These are phyloP conservation scores for Cornus controversa DNA, from an alignment of 148 eudicot species.

Conservation along the genomic window DNA sequence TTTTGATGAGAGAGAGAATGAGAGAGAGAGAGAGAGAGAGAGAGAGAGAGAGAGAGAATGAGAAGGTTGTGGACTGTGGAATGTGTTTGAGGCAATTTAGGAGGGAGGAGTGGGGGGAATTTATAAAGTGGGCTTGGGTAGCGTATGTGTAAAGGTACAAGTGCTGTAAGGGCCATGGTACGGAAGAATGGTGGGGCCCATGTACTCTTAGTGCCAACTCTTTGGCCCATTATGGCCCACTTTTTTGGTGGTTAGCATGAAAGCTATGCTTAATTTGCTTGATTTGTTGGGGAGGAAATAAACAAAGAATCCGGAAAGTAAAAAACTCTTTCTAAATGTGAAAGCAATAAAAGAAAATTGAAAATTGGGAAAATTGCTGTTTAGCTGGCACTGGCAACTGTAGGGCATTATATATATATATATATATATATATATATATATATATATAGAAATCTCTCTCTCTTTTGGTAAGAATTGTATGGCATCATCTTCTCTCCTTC, in stretches of 20 bases:
- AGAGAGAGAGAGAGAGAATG: too few relatives aligned
- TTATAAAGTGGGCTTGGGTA: constrained; percentile 3
- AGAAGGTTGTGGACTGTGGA: too few relatives aligned
- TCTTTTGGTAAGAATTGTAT: too few relatives aligned
- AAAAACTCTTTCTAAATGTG: background rate
- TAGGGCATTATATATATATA: too few relatives aligned
- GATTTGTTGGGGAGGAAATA: background rate
- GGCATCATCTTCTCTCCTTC: too few relatives aligned
- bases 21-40: too few relatives aligned
- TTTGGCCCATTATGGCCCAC: background rate
- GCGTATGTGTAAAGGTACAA: constrained; percentile 31
- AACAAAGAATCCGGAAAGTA: background rate
- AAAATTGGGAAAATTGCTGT: background rate
- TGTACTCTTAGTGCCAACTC: background rate
- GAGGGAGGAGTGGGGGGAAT: background rate
- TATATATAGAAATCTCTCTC: too few relatives aligned
- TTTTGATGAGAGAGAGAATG: too few relatives aligned
- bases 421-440: too few relatives aligned
- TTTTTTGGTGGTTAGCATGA: background rate
- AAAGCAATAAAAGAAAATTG: background rate
- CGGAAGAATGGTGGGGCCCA: constrained; percentile 6
- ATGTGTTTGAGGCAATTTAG: background rate
- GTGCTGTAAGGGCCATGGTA: constrained; percentile 30
- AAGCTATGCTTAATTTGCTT: background rate
- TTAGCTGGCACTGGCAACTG: background rate